phyloP scores from a whole-genome alignment of 306 rosid genomes.

The Lupinus albus region DNA sequence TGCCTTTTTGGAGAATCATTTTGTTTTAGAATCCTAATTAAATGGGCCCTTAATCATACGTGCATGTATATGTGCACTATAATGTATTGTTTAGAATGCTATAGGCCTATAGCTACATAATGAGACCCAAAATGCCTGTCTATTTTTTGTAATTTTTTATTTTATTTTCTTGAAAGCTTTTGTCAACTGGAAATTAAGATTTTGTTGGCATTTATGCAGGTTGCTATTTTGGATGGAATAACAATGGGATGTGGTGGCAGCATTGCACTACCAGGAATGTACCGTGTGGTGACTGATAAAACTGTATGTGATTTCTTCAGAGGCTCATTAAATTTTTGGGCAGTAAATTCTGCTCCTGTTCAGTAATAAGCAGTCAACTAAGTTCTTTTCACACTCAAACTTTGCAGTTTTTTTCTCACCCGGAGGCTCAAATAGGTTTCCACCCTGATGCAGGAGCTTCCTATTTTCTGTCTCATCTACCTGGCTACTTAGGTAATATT shows the following conservation, averaged over 20 bases:
- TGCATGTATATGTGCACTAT: background rate
- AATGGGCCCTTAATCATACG: background rate
- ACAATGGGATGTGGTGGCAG: constrained; percentile 97
- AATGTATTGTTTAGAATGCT: constrained; percentile 2
- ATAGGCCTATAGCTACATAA: background rate
- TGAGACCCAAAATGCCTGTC: background rate
- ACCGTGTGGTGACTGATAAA: constrained; percentile 78
- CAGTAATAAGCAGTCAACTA: constrained; percentile 10
- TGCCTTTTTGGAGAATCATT: too few relatives aligned
- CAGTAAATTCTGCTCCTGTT: background rate
- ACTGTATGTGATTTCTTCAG: constrained; percentile 65
- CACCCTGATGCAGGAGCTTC: constrained; percentile 99
- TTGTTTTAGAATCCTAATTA: too few relatives aligned
- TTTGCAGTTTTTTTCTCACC: constrained; percentile 73
- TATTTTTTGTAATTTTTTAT: background rate
- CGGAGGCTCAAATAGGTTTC: constrained; percentile 93
- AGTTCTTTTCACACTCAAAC: constrained; percentile 31
- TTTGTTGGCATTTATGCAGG: constrained; percentile 52
- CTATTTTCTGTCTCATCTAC: constrained; percentile 84
- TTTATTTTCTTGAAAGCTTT: background rate
- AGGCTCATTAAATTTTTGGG: constrained; percentile 5
- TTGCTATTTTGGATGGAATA: constrained; percentile 85
- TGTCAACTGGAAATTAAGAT: constrained; percentile 21
- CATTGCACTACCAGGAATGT: constrained; percentile 90
- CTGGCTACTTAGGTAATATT: constrained; percentile 82